Percentiles rank a stretch among this genome's conserved stretches.
phyloP scores from a whole-genome alignment of 2,329 filamentous ascomycete species.

The Chrysoporthe deuterocubensis region DNA sequence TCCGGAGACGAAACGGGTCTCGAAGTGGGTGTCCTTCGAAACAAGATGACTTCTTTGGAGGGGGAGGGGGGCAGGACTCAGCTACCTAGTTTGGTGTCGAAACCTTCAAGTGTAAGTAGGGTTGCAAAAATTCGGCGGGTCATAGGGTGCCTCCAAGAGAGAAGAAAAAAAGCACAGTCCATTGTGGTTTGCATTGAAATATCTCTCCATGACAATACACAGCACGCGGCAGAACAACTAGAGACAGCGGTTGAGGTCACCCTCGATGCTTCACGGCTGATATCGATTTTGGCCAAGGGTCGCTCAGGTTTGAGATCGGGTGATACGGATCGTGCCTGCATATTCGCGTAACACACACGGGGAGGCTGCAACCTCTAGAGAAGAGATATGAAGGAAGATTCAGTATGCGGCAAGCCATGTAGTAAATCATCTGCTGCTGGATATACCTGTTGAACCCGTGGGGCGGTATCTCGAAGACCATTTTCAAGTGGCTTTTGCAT shows the following conservation, averaged over 20 bases:
- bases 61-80: no score
- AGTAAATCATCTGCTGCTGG: no score
- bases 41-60: not conserved
- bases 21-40: not conserved
- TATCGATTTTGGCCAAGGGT: slow-evolving; percentile 15
- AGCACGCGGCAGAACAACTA: slow-evolving; percentile 1
- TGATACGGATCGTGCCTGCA: slow-evolving; percentile 30
- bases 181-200: not conserved
- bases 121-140: no score
- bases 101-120: not conserved
- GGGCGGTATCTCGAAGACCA: no score
- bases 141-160: no score
- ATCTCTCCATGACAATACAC: slow-evolving; percentile 21
- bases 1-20: not conserved
- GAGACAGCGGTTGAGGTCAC: not conserved
- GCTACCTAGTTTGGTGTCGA: not conserved
- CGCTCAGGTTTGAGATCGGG: slow-evolving; percentile 33
- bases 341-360: not conserved
- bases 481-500: no score
- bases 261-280: not conserved
- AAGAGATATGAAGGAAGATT: no score
- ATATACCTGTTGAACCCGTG: no score
- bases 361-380: slow-evolving; percentile 1
- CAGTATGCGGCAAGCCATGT: no score
- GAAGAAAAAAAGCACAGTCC: no score